Base-by-base conservation (phyloP, 2,329 filamentous ascomycete species). In the Bipolaris sorokiniana region DNA sequence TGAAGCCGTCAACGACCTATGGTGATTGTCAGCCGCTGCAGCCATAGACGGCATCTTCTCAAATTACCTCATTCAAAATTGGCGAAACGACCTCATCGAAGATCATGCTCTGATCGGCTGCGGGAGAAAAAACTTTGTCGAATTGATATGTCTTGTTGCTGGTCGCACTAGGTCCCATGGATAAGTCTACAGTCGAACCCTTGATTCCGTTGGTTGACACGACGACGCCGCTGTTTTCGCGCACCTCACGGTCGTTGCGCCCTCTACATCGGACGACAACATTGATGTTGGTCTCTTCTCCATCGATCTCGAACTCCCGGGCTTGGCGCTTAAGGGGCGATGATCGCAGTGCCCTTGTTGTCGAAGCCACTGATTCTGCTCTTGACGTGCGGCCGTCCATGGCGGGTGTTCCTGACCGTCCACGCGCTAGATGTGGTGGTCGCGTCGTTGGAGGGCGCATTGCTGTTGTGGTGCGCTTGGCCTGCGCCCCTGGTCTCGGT, bases 101-200 rank as follows among this genome's bases (percentile, higher is more conserved):
- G 7, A 99, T 83, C 84, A 96, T 96, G 50, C 83, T 86, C 78
- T 99, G 95, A 70, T 98, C 95, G 1, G 95, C 94, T 0, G 94
- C 95, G 0, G 90, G 90, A 1, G 95, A 97, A 71, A 97, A 99
- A 64, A 98, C 95, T 73, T 94, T 95, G 78, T 99, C 95, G 74
- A 99, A 99, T 63, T 90, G 88, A 75, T 99, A 99, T 0, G 91
- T 90, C 80, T 98, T 98, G 79, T 99, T 97, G 81, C 89, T 96
- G 55, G 98, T 79, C 33, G 95, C 90, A 76, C 89, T 96, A 0
- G 93, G 89, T 1, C 94, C 95, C 91, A 98, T 97, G 3, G 89
- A 93, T 46, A 99, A 78, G 65, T 96, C 90, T 23, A 99, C 87
- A 37, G 84, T 85, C 70, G 90, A 92, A 42, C 93, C 92, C 77